phyloP scores from a whole-genome alignment of 2,329 filamentous ascomycete species.

The Alternaria triticimaculans region DNA sequence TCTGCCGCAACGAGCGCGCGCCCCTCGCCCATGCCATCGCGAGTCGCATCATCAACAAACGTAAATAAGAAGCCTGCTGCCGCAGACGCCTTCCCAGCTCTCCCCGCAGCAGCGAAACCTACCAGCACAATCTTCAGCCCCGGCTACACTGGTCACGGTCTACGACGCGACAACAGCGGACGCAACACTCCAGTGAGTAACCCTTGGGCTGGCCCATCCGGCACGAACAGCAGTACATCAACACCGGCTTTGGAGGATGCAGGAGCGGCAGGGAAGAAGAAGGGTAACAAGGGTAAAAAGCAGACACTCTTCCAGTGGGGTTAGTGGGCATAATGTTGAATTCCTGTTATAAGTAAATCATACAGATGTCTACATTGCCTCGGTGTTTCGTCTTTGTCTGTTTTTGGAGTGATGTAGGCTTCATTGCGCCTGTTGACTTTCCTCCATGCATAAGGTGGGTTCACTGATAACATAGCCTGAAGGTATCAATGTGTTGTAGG shows the following conservation, averaged over 20 bases:
- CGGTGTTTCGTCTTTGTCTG: not conserved
- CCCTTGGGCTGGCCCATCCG: slow-evolving; percentile 49
- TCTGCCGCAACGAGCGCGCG: slow-evolving; percentile 35
- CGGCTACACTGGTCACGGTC: slow-evolving; percentile 55
- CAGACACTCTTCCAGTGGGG: slow-evolving; percentile 60
- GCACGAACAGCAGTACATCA: slow-evolving; percentile 31
- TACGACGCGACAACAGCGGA: slow-evolving; percentile 52
- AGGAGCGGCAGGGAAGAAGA: slow-evolving; percentile 49
- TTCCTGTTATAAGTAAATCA: not conserved
- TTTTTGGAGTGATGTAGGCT: not conserved
- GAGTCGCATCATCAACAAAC: slow-evolving; percentile 36
- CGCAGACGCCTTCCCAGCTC: slow-evolving; percentile 77
- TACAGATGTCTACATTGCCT: not conserved
- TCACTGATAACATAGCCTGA: not conserved
- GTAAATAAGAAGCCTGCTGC: slow-evolving; percentile 32
- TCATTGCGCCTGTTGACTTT: not conserved
- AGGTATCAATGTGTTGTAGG: not conserved
- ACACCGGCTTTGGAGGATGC: slow-evolving; percentile 34
- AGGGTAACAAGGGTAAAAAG: slow-evolving; percentile 59
- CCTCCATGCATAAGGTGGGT: not conserved
- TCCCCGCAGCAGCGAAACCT: slow-evolving; percentile 78
- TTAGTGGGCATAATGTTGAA: slow-evolving; percentile 18
- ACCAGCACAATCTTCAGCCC: slow-evolving; percentile 61
- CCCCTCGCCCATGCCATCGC: slow-evolving; percentile 49
- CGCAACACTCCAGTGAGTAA: slow-evolving; percentile 46